A percentile compares a stretch with the other conserved stretches of the same genome.
Conservation (phyloP, 2,329 filamentous ascomycete species). For the Fusarium oligoseptatum region DNA sequence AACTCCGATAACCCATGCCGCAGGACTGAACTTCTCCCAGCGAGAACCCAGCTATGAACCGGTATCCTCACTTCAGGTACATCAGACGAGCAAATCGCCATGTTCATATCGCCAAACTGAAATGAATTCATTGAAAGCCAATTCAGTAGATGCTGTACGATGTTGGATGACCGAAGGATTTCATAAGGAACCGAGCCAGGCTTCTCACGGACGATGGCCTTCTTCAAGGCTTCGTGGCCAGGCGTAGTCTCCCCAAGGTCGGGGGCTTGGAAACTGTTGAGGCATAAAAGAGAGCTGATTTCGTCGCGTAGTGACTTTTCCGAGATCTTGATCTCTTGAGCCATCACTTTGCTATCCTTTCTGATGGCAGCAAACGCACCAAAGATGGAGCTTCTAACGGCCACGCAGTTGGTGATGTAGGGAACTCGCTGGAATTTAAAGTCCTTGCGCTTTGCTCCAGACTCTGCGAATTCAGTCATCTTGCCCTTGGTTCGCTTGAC, state of each 20-base stretch:
- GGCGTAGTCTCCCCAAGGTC: slow-evolving; percentile 50
- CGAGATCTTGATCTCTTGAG: slow-evolving; percentile 75
- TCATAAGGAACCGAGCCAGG: slow-evolving; percentile 64
- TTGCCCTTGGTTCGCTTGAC: slow-evolving; percentile 87
- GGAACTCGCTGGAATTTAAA: slow-evolving; percentile 96
- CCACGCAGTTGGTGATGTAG: slow-evolving; percentile 85
- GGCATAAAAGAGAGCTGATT: slow-evolving; percentile 75
- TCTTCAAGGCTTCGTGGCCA: slow-evolving; percentile 57
- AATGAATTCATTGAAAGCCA: slow-evolving; percentile 60
- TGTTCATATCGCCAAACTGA: slow-evolving; percentile 58
- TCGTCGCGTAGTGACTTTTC: slow-evolving; percentile 81
- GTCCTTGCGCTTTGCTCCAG: slow-evolving; percentile 79
- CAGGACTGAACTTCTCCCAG: slow-evolving; percentile 79
- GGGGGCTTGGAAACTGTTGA: slow-evolving; percentile 69
- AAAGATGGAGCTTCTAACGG: slow-evolving; percentile 88
- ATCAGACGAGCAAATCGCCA: slow-evolving; percentile 67
- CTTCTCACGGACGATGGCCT: slow-evolving; percentile 56
- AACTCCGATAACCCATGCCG: slow-evolving; percentile 72
- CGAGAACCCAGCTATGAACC: slow-evolving; percentile 84
- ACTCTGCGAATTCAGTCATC: slow-evolving; percentile 64
- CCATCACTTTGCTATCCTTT: slow-evolving; percentile 85
- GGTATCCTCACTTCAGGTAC: slow-evolving; percentile 80
- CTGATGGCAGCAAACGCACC: slow-evolving; percentile 91
- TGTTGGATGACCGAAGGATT: slow-evolving; percentile 72
- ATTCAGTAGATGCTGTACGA: slow-evolving; percentile 72